Base-by-base conservation (phyloP, 2,329 filamentous ascomycete genomes). In the Aureobasidium sp. region DNA sequence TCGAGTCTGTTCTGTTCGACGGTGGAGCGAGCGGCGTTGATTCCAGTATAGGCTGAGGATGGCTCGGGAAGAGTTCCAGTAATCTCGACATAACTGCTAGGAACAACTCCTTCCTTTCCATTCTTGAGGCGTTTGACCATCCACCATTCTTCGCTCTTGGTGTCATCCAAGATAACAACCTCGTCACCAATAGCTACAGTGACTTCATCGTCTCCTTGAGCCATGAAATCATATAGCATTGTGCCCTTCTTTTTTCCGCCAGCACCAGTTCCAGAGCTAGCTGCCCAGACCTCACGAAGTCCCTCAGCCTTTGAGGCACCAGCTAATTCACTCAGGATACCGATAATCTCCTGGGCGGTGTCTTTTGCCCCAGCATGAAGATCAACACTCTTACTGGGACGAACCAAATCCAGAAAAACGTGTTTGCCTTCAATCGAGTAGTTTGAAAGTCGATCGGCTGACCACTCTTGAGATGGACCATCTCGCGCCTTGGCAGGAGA, bases 401-500 rank as follows among this genome's bases (percentile, higher is more conserved):
- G 82, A 57, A 97, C 87, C 51, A 99, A 81, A 73, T 99, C 94
- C 73, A 99, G 81, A 71, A 99, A 99, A 15, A 99, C 90, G 75
- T 97, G 94, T 72, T 99, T 99, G 39, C 93, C 94, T 77, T 99
- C 94, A 63, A 96, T 91, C 26, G 92, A 97, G 74, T 97, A 97
- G 75, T 97, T 91, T n/a, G 89, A 92, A 82, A 99, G 88, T 73
- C 89, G 94, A 47, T 97, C 92, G 0, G 92, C 93, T 1, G 87
- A 88, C 94, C 94, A 99, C 75, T 96, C 92, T 71, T 95, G 87
- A 64, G 90, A 87, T 3, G 89, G 88, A 1, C 91, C 92, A 72
- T 97, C 91, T 65, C 86, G 83, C 55, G 86, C 82, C 72, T 89
- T 90, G 72, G 95, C 93, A 0, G 93, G 92, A 0, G 92, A 89